A percentile compares a stretch with the other conserved stretches of the same genome.
phyloP scores from a whole-genome alignment of 2,329 filamentous ascomycete genomes.

The Endothia cerciana region DNA sequence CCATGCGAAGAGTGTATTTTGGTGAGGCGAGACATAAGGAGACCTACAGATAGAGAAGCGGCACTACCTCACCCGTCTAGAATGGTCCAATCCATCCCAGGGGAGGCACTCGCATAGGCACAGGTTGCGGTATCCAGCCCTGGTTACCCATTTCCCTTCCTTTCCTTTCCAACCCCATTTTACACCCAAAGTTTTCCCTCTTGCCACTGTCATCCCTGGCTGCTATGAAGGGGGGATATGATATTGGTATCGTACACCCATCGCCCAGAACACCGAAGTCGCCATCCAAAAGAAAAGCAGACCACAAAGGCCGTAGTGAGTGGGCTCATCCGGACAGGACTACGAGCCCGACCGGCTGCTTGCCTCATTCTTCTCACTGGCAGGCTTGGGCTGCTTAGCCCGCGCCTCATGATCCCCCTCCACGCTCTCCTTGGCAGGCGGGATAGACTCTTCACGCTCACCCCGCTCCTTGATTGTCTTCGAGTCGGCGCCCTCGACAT shows the following conservation, averaged over 20 bases:
- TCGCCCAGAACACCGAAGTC: slow-evolving; percentile 1
- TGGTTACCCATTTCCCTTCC: background rate
- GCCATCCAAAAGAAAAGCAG: background rate
- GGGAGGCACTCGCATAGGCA: background rate
- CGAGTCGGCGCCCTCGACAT: slow-evolving; percentile 63
- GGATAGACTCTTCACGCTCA: slow-evolving; percentile 43
- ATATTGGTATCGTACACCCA: slow-evolving; percentile 16
- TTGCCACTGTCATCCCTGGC: background rate
- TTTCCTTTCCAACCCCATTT: background rate
- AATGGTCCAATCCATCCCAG: background rate
- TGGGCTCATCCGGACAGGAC: background rate
- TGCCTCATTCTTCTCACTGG: slow-evolving; percentile 65
- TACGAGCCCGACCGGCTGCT: slow-evolving; percentile 32
- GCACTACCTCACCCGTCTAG: background rate
- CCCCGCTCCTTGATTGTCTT: slow-evolving; percentile 54
- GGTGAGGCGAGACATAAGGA: background rate
- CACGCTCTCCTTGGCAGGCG: slow-evolving; percentile 53
- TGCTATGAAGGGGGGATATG: background rate
- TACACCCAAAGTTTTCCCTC: background rate
- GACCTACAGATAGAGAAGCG: background rate
- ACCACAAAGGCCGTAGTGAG: background rate
- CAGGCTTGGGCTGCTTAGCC: slow-evolving; percentile 61
- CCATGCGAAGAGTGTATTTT: too few species aligned
- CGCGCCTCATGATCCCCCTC: slow-evolving; percentile 64
- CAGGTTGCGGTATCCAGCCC: background rate